These are phyloP conservation scores for Cladobotryum mycophilum DNA, from an alignment of 2,329 filamentous ascomycete species.

Conservation along the genomic window DNA sequence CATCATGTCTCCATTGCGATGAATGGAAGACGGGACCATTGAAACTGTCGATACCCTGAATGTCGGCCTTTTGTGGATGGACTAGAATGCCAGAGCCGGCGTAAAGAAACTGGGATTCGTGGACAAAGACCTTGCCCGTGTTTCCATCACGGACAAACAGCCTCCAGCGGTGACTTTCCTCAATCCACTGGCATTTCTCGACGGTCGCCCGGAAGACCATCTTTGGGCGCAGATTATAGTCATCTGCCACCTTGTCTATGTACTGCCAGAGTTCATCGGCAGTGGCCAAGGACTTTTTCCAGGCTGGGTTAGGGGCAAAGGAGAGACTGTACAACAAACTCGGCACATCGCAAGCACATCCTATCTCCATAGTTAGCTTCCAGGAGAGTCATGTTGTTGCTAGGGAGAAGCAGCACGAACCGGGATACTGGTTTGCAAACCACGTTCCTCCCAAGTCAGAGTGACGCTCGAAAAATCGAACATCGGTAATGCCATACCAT, in stretches of 20 bases:
- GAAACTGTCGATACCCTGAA: slow-evolving; percentile 46
- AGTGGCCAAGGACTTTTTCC: slow-evolving; percentile 51
- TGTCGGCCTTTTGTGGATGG: slow-evolving; percentile 29
- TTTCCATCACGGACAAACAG: slow-evolving; percentile 22
- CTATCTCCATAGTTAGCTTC: slow-evolving; percentile 9
- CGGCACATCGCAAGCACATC: slow-evolving; percentile 51
- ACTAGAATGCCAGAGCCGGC: slow-evolving; percentile 29
- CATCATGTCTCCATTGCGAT: slow-evolving; percentile 46
- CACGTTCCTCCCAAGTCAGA: slow-evolving; percentile 57
- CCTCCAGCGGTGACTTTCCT: slow-evolving; percentile 28
- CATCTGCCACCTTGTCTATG: slow-evolving; percentile 44
- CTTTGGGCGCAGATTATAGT: slow-evolving; percentile 33
- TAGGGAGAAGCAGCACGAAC: slow-evolving; percentile 18
- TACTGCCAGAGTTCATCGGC: slow-evolving; percentile 52
- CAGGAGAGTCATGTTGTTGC: not conserved
- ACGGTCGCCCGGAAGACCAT: slow-evolving; percentile 35
- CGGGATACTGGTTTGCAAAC: slow-evolving; percentile 57
- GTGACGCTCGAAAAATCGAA: slow-evolving; percentile 55
- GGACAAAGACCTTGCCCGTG: slow-evolving; percentile 18
- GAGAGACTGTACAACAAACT: slow-evolving; percentile 55
- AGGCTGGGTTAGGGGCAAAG: slow-evolving; percentile 54
- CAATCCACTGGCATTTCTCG: slow-evolving; percentile 32
- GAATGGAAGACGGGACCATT: slow-evolving; percentile 48
- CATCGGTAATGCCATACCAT: slow-evolving; percentile 51
- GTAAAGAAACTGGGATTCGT: slow-evolving; percentile 37